Evolutionary conservation across 129 eudicot species (phyloP).

Genomic region (Flaveria robusta): DNA sequence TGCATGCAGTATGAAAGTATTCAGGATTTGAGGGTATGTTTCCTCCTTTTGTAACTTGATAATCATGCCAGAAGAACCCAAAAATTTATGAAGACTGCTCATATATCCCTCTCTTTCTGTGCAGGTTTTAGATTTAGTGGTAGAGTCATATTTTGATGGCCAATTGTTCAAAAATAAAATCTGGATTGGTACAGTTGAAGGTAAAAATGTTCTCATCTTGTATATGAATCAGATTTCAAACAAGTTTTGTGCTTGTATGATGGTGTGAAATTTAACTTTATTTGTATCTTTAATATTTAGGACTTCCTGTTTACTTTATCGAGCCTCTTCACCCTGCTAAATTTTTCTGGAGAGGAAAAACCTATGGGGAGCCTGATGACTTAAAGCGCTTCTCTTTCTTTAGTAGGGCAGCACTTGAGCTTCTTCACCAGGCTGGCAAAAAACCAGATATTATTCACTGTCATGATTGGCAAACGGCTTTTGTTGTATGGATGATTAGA

Average conservation of each 20-base stretch:
- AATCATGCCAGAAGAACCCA: constrained; percentile 6
- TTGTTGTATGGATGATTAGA: constrained; percentile 62
- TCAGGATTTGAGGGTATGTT: constrained; percentile 63
- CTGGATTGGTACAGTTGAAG: constrained; percentile 98
- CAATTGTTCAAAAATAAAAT: constrained; percentile 70
- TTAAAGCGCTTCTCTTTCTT: constrained; percentile 92
- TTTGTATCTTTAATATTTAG: constrained; percentile 38
- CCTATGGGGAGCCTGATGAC: constrained; percentile 90
- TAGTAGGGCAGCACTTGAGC: constrained; percentile 98
- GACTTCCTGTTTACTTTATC: constrained; percentile 95
- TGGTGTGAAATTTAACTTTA: neutral
- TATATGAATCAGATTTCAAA: constrained; percentile 5
- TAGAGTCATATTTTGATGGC: constrained; percentile 96
- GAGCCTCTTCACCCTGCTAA: constrained; percentile 95
- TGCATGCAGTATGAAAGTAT: constrained; percentile 81
- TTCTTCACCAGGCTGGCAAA: constrained; percentile 84
- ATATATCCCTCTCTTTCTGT: constrained; percentile 21
- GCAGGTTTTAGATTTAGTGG: constrained; percentile 72
- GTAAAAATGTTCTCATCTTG: constrained; percentile 34
- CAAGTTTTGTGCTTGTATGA: neutral
- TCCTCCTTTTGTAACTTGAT: neutral
- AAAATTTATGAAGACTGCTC: constrained; percentile 1
- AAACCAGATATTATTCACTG: constrained; percentile 96
- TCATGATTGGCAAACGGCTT: constrained; percentile 99
- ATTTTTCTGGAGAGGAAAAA: constrained; percentile 92